A percentile compares a stretch with the other conserved stretches of the same genome.
These are phyloP conservation scores for Venturia effusa DNA, from an alignment of 2,329 filamentous ascomycete species.

Conservation along the genomic window DNA sequence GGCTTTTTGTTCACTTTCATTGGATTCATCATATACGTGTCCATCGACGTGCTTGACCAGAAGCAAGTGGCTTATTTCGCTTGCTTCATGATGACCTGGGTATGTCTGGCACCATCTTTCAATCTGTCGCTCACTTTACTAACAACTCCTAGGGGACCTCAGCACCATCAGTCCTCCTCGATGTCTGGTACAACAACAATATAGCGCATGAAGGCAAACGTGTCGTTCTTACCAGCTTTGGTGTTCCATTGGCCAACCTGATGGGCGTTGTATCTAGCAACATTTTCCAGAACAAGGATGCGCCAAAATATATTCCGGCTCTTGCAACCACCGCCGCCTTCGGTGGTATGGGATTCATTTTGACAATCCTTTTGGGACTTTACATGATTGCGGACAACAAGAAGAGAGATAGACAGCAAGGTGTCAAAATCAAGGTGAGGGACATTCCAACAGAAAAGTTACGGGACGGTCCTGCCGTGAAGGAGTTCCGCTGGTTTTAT, in stretches of 20 bases:
- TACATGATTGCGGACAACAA: conserved; percentile 59
- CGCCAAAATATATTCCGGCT: conserved; percentile 56
- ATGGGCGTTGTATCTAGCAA: conserved; percentile 64
- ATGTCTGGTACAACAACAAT: conserved; percentile 74
- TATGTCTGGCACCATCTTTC: neutral
- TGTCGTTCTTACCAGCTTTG: conserved; percentile 58
- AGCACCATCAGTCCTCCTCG: conserved; percentile 58
- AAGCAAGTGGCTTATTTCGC: conserved; percentile 63
- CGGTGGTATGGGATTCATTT: conserved; percentile 46
- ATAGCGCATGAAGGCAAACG: conserved; percentile 65
- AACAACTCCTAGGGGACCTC: conserved; percentile 42
- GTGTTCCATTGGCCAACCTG: conserved; percentile 63
- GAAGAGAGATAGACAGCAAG: conserved; percentile 46
- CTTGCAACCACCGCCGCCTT: conserved; percentile 54
- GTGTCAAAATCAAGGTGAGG: conserved; percentile 42
- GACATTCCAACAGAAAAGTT: conserved; percentile 36
- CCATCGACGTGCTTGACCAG: conserved; percentile 50
- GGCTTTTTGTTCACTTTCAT: conserved; percentile 65
- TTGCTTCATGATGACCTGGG: conserved; percentile 70
- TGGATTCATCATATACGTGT: conserved; percentile 69
- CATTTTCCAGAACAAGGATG: conserved; percentile 46
- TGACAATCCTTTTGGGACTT: conserved; percentile 45
- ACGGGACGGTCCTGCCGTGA: conserved; percentile 31
- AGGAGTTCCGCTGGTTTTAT: conserved; percentile 34
- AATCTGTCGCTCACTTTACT: neutral